Evolutionary conservation across 345 rosid genomes (phyloP).

Genomic region (Eucalyptus erythrocorys): DNA sequence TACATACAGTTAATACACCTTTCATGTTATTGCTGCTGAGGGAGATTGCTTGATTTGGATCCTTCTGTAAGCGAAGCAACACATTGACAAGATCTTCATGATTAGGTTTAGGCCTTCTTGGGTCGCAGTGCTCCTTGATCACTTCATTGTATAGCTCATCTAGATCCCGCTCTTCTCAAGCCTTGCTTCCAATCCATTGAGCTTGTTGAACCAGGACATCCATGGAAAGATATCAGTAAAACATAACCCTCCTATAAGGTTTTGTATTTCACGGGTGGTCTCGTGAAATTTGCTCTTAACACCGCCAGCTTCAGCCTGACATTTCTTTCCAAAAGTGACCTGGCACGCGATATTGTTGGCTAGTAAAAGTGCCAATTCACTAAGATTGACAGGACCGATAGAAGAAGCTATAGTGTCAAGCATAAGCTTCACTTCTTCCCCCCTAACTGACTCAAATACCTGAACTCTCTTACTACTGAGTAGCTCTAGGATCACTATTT

Average conservation of each 20-base stretch:
- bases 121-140: constrained; percentile 18
- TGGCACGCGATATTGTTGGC: constrained; percentile 17
- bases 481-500: constrained; percentile 15
- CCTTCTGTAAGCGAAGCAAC: constrained; percentile 5
- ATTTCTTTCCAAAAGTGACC: constrained; percentile 14
- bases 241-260: constrained; percentile 4
- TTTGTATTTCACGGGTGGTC: constrained; percentile 8
- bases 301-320: background rate
- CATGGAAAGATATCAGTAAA: constrained; percentile 24
- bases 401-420: background rate
- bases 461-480: constrained; percentile 23
- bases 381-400: constrained; percentile 8
- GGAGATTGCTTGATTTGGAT: background rate
- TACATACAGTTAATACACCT: constrained; percentile 7
- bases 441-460: constrained; percentile 8
- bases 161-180: constrained; percentile 8
- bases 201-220: constrained; percentile 22
- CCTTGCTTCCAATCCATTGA: constrained; percentile 17
- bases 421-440: constrained; percentile 11
- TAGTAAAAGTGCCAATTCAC: background rate
- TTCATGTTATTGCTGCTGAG: constrained; percentile 7
- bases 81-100: constrained; percentile 24
- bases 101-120: background rate
- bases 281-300: constrained; percentile 3
- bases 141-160: constrained; percentile 17